A percentile compares a stretch with the other conserved stretches of the same genome.
Conservation (phyloP, 2,329 filamentous ascomycete genomes). For the Pseudogymnoascus sp. region DNA sequence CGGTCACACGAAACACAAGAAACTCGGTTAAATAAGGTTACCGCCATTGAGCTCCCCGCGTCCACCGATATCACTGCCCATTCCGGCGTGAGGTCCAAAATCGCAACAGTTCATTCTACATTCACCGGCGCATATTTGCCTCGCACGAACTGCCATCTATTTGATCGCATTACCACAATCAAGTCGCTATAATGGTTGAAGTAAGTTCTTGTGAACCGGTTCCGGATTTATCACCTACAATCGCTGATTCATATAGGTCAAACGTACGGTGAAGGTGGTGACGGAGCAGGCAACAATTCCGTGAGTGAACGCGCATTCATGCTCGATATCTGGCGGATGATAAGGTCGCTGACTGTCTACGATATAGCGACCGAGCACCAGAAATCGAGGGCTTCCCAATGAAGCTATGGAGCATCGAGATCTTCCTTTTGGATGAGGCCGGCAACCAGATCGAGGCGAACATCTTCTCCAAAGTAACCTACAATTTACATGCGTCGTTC, state of each 20-base stretch:
- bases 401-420: constrained; percentile 82
- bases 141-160: neutral
- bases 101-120: constrained; percentile 13
- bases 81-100: constrained; percentile 17
- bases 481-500: constrained; percentile 91
- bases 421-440: constrained; percentile 77
- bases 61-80: constrained; percentile 15
- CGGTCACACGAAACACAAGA: constrained; percentile 8
- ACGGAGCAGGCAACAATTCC: constrained; percentile 73
- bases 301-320: constrained; percentile 38
- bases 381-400: constrained; percentile 84
- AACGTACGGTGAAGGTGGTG: constrained; percentile 86
- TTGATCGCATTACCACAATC: neutral
- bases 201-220: neutral
- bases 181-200: constrained; percentile 7
- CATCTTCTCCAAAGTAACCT: constrained; percentile 86
- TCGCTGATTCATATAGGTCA: constrained; percentile 42
- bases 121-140: constrained; percentile 3
- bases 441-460: constrained; percentile 76
- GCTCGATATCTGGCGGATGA: neutral
- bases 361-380: constrained; percentile 64
- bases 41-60: constrained; percentile 10
- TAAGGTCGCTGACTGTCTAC: constrained; percentile 17
- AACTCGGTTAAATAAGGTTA: constrained; percentile 9
- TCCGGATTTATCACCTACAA: constrained; percentile 6